Evolutionary conservation across 768 basidiomycete genomes (phyloP).

Genomic region (Pulveroboletus sp.): DNA sequence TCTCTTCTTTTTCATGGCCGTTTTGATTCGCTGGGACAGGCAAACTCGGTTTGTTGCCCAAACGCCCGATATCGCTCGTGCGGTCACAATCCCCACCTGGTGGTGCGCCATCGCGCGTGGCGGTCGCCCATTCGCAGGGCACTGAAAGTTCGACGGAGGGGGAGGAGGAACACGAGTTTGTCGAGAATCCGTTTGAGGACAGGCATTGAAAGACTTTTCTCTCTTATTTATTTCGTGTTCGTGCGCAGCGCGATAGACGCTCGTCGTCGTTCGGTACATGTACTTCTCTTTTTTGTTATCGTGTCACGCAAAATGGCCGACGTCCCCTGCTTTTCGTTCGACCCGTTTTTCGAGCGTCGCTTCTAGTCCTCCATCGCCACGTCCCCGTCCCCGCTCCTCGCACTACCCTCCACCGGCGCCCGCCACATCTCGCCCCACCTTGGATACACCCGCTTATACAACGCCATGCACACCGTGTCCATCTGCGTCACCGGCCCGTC

Average conservation of each 20-base stretch:
- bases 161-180: constrained; percentile 66
- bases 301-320: too few relatives aligned
- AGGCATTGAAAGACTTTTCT: too few relatives aligned
- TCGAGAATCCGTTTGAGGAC: constrained; percentile 74
- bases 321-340: not conserved
- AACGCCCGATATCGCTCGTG: constrained; percentile 64
- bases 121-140: constrained; percentile 9
- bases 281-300: not conserved
- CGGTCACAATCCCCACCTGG: constrained; percentile 29
- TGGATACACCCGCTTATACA: constrained; percentile 94
- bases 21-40: constrained; percentile 32
- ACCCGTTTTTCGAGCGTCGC: not conserved
- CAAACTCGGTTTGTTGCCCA: constrained; percentile 69
- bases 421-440: constrained; percentile 70
- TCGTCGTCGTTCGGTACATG: not conserved
- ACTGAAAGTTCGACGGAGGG: constrained; percentile 32
- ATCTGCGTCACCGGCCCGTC: constrained; percentile 92
- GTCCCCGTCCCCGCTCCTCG: constrained; percentile 12
- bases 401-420: constrained; percentile 1
- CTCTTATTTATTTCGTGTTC: too few relatives aligned
- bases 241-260: not conserved
- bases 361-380: constrained; percentile 25
- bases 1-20: too few relatives aligned
- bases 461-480: constrained; percentile 93
- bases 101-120: constrained; percentile 3